Conservation (phyloP, 139 green algal genomes). For the Nannochloris sp. region DNA sequence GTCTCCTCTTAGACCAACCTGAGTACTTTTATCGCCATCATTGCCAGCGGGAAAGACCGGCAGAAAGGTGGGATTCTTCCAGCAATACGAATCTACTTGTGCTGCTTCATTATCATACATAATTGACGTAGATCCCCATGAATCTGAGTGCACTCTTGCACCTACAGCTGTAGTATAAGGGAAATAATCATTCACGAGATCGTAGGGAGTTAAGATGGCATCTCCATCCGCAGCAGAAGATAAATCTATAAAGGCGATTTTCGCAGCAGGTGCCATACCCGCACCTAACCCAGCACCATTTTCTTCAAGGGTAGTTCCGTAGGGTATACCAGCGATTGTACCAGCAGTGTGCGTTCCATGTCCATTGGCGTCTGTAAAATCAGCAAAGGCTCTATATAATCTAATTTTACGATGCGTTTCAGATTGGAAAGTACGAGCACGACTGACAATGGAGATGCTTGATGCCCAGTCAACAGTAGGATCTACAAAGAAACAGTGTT, state of each 20-base stretch:
- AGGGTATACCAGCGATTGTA: constrained; percentile 48
- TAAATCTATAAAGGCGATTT: constrained; percentile 70
- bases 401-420: constrained; percentile 73
- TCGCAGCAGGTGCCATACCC: constrained; percentile 71
- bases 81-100: constrained; percentile 30
- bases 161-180: constrained; percentile 52
- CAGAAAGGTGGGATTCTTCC: constrained; percentile 38
- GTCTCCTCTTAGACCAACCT: background rate
- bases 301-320: background rate
- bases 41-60: constrained; percentile 44
- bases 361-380: constrained; percentile 63
- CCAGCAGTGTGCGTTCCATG: constrained; percentile 87
- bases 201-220: constrained; percentile 29
- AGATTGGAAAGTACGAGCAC: constrained; percentile 35
- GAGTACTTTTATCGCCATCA: constrained; percentile 15
- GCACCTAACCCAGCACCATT: constrained; percentile 22
- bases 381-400: constrained; percentile 48
- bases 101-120: constrained; percentile 60
- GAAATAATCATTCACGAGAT: constrained; percentile 69
- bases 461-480: constrained; percentile 9
- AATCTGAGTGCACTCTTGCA: constrained; percentile 71
- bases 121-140: constrained; percentile 67
- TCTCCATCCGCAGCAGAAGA: constrained; percentile 9
- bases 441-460: background rate
- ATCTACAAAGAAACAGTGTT: constrained; percentile 80